phyloP scores from a whole-genome alignment of 192 early-diverging fungal genomes.

The Oehlia diaphana region DNA sequence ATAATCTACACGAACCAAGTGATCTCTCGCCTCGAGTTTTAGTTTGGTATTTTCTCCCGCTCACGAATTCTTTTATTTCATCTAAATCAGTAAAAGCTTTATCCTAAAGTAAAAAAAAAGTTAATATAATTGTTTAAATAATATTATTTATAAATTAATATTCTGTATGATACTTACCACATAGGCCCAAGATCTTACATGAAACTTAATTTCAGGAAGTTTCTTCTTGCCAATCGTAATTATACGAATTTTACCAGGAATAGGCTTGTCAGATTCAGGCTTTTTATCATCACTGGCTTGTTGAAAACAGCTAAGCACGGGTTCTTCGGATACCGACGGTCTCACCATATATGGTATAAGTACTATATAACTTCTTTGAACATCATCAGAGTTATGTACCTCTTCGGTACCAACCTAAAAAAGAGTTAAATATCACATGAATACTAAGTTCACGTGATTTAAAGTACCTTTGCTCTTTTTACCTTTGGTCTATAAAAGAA shows the following conservation, averaged over 20 bases:
- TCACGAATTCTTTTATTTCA: constrained; percentile 32
- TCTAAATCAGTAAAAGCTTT: constrained; percentile 33
- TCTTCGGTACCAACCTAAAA: constrained; percentile 32
- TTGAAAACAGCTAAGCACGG: not conserved
- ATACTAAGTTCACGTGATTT: not conserved
- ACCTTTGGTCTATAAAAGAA: constrained; percentile 52
- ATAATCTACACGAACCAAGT: constrained; percentile 33
- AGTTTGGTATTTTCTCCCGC: constrained; percentile 34
- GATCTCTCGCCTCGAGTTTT: constrained; percentile 35
- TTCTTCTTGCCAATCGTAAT: constrained; percentile 40
- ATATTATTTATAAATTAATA: not conserved
- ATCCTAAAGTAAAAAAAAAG: not conserved
- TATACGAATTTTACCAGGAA: constrained; percentile 21
- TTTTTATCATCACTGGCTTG: not conserved
- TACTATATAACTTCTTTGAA: constrained; percentile 45
- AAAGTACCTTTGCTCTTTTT: not conserved
- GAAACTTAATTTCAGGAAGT: constrained; percentile 32
- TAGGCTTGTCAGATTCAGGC: not conserved
- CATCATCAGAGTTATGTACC: constrained; percentile 35
- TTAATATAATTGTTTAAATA: too few relatives aligned
- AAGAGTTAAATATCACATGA: not conserved
- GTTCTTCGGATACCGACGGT: not conserved
- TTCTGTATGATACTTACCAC: constrained; percentile 31
- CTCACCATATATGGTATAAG: constrained; percentile 36
- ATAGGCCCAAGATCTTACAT: constrained; percentile 43